Conservation (phyloP, 768 basidiomycete species). For the Suillus clintonianus region DNA sequence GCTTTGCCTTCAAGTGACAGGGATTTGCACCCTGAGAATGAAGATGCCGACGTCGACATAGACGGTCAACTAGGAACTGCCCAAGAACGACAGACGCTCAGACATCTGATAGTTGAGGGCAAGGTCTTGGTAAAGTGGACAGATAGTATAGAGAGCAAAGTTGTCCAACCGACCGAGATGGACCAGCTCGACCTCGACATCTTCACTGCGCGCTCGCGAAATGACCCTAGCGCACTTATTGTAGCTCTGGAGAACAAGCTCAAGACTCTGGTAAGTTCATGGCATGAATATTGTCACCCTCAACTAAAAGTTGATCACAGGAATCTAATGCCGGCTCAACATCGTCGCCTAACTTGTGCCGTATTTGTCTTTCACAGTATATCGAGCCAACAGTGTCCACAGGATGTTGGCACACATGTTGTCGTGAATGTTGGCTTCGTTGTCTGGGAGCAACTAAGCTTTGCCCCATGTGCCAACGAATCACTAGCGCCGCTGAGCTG, state of each 20-base stretch:
- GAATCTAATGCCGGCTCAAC: not conserved
- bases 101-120: constrained; percentile 56
- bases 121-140: constrained; percentile 32
- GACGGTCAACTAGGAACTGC: constrained; percentile 17
- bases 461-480: constrained; percentile 87
- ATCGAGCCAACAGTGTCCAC: constrained; percentile 78
- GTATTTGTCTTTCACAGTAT: constrained; percentile 80
- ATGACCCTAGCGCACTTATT: constrained; percentile 50
- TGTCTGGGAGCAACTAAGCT: constrained; percentile 81
- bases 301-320: not conserved
- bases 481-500: constrained; percentile 74
- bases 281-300: not conserved
- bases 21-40: constrained; percentile 36
- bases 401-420: constrained; percentile 88
- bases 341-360: constrained; percentile 57
- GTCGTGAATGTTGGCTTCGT: constrained; percentile 81
- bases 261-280: constrained; percentile 48
- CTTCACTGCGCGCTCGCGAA: constrained; percentile 46
- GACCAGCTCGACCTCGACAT: constrained; percentile 54
- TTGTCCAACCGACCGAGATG: constrained; percentile 41
- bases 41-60: constrained; percentile 45
- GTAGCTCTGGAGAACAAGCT: constrained; percentile 64
- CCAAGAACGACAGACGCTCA: constrained; percentile 40
- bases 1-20: constrained; percentile 23
- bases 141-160: constrained; percentile 38